Percentiles rank a stretch among this genome's conserved stretches.
Conservation (phyloP, 495 filamentous ascomycete genomes). For the Margaritispora aquatica region DNA sequence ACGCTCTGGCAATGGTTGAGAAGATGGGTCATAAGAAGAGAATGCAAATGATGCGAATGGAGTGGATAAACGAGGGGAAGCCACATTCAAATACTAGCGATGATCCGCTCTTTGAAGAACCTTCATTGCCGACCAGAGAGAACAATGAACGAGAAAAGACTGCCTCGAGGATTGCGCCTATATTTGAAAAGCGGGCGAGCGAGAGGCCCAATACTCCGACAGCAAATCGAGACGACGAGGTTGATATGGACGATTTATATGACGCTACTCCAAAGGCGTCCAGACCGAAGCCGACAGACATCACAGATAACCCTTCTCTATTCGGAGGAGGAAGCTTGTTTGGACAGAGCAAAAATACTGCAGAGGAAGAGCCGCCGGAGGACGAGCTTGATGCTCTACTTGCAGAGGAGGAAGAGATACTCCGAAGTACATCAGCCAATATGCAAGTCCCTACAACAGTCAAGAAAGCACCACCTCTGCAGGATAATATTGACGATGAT, state of each 20-base stretch:
- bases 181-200: slow-evolving; percentile 32
- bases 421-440: slow-evolving; percentile 7
- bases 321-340: slow-evolving; percentile 18
- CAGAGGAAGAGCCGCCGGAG: slow-evolving; percentile 31
- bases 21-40: slow-evolving; percentile 82
- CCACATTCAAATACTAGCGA: slow-evolving; percentile 43
- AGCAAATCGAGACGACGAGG: slow-evolving; percentile 5
- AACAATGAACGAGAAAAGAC: slow-evolving; percentile 26
- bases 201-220: slow-evolving; percentile 21
- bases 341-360: slow-evolving; percentile 10
- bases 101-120: slow-evolving; percentile 35
- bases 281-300: background rate
- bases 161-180: slow-evolving; percentile 37
- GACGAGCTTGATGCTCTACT: slow-evolving; percentile 47
- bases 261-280: slow-evolving; percentile 21
- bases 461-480: slow-evolving; percentile 10
- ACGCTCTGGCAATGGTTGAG: slow-evolving; percentile 87
- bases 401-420: slow-evolving; percentile 38
- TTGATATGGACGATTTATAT: slow-evolving; percentile 22
- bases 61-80: slow-evolving; percentile 81
- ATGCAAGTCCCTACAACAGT: background rate
- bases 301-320: slow-evolving; percentile 9
- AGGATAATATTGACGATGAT: slow-evolving; percentile 30
- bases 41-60: slow-evolving; percentile 67
- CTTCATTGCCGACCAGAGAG: slow-evolving; percentile 18